A percentile compares a stretch with the other conserved stretches of the same genome.
phyloP scores from a whole-genome alignment of 192 early-diverging fungal genomes.

The Linnemannia exigua region DNA sequence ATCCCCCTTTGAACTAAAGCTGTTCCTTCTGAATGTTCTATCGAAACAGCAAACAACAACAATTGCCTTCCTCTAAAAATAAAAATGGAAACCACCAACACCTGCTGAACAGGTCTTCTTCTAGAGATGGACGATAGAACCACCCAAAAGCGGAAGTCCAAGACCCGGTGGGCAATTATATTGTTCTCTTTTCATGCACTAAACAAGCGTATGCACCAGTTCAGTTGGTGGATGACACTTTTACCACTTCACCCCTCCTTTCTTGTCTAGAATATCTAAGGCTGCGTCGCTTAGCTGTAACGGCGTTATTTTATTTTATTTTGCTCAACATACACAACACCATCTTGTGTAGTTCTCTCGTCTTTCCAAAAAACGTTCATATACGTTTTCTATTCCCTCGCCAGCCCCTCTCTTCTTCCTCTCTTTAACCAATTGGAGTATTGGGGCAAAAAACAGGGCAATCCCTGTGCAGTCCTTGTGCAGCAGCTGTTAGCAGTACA shows the following conservation, averaged over 20 bases:
- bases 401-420: background rate
- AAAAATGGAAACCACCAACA: background rate
- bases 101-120: background rate
- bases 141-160: constrained; percentile 42
- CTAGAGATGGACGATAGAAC: constrained; percentile 1
- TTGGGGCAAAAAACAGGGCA: no score
- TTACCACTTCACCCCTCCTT: background rate
- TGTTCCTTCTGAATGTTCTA: constrained; percentile 32
- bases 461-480: no score
- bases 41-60: constrained; percentile 6
- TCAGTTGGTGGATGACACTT: no score
- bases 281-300: background rate
- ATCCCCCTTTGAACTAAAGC: background rate
- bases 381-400: background rate
- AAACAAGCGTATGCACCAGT: background rate
- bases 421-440: background rate
- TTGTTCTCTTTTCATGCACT: background rate
- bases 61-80: background rate
- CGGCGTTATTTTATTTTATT: background rate
- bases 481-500: no score
- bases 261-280: background rate
- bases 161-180: constrained; percentile 37
- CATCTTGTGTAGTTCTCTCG: background rate
- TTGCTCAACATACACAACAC: background rate
- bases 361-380: background rate